Evolutionary conservation across 116 monocot genomes (phyloP).

Genomic region (Zostera marina): DNA sequence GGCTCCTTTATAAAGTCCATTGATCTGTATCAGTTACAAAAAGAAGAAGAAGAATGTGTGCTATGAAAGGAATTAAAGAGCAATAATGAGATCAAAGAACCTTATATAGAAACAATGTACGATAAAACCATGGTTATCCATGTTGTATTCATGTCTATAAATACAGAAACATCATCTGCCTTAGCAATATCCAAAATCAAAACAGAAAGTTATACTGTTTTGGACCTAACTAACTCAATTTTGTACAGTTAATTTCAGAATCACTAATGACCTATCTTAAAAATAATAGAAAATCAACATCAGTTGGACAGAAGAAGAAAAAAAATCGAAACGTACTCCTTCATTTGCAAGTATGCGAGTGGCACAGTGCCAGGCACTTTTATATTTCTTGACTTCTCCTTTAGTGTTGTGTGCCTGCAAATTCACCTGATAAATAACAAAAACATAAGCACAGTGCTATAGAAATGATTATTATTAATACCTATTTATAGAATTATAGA

Average conservation of each 20-base stretch:
- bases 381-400: constrained; percentile 57
- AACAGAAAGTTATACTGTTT: too few species aligned
- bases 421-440: constrained; percentile 15
- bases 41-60: background rate
- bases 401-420: constrained; percentile 85
- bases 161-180: too few species aligned
- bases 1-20: constrained; percentile 81
- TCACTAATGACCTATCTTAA: background rate
- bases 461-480: background rate
- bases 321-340: constrained; percentile 44
- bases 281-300: background rate
- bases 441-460: background rate
- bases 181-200: too few species aligned
- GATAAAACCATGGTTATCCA: too few species aligned
- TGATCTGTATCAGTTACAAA: background rate
- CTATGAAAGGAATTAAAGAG: too few species aligned
- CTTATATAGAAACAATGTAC: too few species aligned
- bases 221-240: too few species aligned
- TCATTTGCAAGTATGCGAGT: constrained; percentile 54
- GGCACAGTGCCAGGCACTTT: constrained; percentile 80
- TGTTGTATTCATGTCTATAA: too few species aligned
- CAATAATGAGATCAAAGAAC: too few species aligned
- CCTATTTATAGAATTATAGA: background rate
- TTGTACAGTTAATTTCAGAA: too few species aligned
- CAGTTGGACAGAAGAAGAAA: background rate